Percentiles rank a stretch among this genome's conserved stretches.
Evolutionary conservation across 768 basidiomycete genomes (phyloP).

Genomic region (Mycena amicta): DNA sequence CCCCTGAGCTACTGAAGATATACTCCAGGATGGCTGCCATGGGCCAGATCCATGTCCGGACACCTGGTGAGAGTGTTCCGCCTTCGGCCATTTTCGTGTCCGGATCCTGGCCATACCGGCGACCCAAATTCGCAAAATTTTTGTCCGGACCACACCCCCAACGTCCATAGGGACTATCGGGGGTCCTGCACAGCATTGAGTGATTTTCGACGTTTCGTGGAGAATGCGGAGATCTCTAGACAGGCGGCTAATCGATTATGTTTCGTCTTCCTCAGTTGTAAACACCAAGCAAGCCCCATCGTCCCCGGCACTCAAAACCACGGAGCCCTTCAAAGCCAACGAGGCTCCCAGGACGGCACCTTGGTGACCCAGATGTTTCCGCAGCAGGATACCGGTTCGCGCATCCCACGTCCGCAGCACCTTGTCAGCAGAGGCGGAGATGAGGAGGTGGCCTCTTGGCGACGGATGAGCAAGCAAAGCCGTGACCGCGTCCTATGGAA

Average conservation of each 20-base stretch:
- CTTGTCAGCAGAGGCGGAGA: conserved; percentile 86
- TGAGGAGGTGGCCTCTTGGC: conserved; percentile 75
- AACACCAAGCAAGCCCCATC: conserved; percentile 88
- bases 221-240: too few species aligned
- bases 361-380: conserved; percentile 81
- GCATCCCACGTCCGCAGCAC: conserved; percentile 92
- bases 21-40: too few species aligned
- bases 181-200: too few species aligned
- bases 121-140: too few species aligned
- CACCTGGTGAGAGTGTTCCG: too few species aligned
- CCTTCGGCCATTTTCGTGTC: too few species aligned
- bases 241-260: conserved; percentile 1
- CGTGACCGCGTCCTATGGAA: conserved; percentile 83
- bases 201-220: too few species aligned
- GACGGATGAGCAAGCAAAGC: conserved; percentile 72
- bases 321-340: conserved; percentile 67
- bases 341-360: conserved; percentile 77
- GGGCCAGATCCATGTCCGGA: too few species aligned
- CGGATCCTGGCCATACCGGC: too few species aligned
- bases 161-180: too few species aligned
- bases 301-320: conserved; percentile 88
- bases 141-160: too few species aligned
- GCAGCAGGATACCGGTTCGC: conserved; percentile 76
- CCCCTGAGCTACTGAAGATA: too few species aligned
- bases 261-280: conserved; percentile 51